Conservation (phyloP, 345 rosid genomes). For the Dipteronia dyeriana region DNA sequence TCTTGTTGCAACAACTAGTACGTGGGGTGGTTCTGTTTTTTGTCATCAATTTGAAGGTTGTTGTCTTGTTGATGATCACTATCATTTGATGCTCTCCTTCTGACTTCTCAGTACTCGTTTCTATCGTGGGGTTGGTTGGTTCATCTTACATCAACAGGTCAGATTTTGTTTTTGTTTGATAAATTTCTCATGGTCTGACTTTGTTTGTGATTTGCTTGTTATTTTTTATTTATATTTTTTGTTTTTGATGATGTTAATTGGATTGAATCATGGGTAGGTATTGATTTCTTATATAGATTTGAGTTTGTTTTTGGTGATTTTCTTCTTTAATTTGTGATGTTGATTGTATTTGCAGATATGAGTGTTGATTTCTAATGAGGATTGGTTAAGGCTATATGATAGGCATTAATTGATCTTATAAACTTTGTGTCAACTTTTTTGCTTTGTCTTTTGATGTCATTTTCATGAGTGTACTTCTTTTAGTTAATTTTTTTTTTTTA, state of each 20-base stretch:
- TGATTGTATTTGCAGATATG: background rate
- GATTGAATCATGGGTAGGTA: background rate
- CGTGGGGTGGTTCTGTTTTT: conserved; percentile 18
- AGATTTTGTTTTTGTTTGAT: conserved; percentile 1
- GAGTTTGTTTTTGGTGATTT: background rate
- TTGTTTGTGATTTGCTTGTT: background rate
- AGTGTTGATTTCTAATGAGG: background rate
- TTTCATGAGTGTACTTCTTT: background rate
- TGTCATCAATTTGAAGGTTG: conserved; percentile 23
- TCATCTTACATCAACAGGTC: conserved; percentile 24
- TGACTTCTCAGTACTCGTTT: conserved; percentile 18
- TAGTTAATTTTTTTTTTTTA: background rate
- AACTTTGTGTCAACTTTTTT: conserved; percentile 19
- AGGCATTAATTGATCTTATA: background rate
- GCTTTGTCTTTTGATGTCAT: background rate
- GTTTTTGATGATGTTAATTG: background rate
- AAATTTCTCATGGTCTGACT: background rate
- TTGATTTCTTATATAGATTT: background rate
- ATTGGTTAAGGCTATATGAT: background rate
- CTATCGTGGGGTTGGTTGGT: background rate
- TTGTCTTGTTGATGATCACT: background rate
- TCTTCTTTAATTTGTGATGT: no score
- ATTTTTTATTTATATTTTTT: background rate
- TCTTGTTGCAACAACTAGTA: conserved; percentile 10
- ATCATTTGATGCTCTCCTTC: conserved; percentile 19